Conservation (phyloP, 2,329 filamentous ascomycete genomes). For the Pyricularia grisea region DNA sequence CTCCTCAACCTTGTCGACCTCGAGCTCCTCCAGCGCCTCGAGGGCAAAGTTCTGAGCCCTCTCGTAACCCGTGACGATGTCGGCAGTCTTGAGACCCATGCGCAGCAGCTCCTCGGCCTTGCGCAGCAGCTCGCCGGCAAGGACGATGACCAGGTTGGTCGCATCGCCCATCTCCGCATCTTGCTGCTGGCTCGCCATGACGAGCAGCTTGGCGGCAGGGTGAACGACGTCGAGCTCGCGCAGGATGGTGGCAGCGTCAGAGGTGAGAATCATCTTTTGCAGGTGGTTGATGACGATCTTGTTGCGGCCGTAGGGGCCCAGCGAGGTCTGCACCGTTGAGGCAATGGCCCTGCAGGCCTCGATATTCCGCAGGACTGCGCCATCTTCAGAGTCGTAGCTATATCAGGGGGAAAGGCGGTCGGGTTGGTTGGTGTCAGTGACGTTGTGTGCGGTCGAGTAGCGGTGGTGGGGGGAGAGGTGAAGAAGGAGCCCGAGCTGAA, state of each 20-base stretch:
- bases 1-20: constrained; percentile 83
- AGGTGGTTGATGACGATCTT: constrained; percentile 99
- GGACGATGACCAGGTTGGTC: constrained; percentile 92
- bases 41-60: constrained; percentile 85
- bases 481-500: not conserved
- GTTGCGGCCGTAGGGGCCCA: constrained; percentile 96
- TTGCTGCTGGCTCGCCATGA: constrained; percentile 99
- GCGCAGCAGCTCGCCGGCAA: constrained; percentile 89
- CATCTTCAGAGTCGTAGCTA: constrained; percentile 98
- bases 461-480: constrained; percentile 15
- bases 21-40: constrained; percentile 75
- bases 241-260: constrained; percentile 93
- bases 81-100: constrained; percentile 97
- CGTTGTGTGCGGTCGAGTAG: constrained; percentile 11
- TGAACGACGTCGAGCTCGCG: constrained; percentile 97
- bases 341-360: constrained; percentile 96
- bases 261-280: constrained; percentile 98
- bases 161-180: constrained; percentile 98
- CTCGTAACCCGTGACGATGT: constrained; percentile 94
- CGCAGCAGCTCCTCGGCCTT: constrained; percentile 95
- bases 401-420: constrained; percentile 5
- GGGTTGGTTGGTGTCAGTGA: constrained; percentile 6
- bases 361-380: constrained; percentile 95
- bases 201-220: constrained; percentile 91
- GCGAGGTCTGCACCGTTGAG: constrained; percentile 90